Evolutionary conservation across 371 early-diverging fungal species (phyloP), one percentile per base, ranked within the genome.

Genomic region (Rhizomucor pusillus): DNA sequence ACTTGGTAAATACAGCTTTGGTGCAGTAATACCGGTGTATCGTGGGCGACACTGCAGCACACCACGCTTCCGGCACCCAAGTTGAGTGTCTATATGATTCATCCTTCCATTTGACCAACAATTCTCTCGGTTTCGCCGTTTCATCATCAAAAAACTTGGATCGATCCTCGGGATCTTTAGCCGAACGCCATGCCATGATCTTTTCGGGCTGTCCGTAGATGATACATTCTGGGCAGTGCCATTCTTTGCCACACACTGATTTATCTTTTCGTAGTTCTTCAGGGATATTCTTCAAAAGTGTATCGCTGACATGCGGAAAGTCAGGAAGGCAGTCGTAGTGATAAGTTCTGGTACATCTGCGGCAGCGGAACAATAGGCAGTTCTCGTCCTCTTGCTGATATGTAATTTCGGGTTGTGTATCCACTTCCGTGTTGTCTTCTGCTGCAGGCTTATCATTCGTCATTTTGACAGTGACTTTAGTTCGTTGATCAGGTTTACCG

Each of bases 1-100:
- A 34, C 60, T 37, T 20, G 56, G 39, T 40, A 35, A 20, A 13
- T 44, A 33, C 62, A 43, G 40, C 52, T 60, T 56, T 67, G 1
- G 49, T 25, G 7, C 45, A 65, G 14, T 69, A 67, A 41, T 63
- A 60, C 22, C 59, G 51, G 48, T 65, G 65, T 35, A 61, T 52
- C 1, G 48, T 35, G 0, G 69, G 43, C 9, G 57, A 50, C 6
- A 60, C 60, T 12, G 62, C 54, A 13, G 58, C 55, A 13, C 77
- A 51, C 80, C 81, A 83, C 25, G 55, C 60, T 9, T 57, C 56
- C n/a, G 80, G 63, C 6, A 85, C 84, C 88, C 88, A 87, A 14
- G 60, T 61, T 5, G 77, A 50, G 50, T 82, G 79, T 12, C 82
- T 68, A 50, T 81, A 83, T 1, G 84, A 81, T 25, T 59, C 39